These are phyloP conservation scores for Trichoderma aggressivum DNA, from an alignment of 2,329 filamentous ascomycete species.

Conservation along the genomic window DNA sequence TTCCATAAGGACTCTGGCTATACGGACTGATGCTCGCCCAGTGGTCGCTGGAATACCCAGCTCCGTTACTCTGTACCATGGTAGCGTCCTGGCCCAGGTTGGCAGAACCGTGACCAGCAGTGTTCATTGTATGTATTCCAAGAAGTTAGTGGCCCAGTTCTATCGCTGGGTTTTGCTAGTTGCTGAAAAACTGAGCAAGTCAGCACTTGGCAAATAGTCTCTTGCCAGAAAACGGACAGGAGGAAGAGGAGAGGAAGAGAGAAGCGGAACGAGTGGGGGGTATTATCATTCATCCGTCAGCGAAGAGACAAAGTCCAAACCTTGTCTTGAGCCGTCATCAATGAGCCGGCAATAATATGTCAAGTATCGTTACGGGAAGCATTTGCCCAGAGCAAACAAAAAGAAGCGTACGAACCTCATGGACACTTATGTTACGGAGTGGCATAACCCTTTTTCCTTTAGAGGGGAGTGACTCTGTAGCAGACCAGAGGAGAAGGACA, in stretches of 20 bases:
- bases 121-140: conserved; percentile 33
- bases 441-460: conserved; percentile 7
- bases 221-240: background rate
- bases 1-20: conserved; percentile 53
- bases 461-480: background rate
- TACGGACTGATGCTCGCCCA: conserved; percentile 61
- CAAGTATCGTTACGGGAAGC: background rate
- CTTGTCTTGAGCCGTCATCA: conserved; percentile 12
- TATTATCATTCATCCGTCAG: conserved; percentile 14
- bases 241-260: background rate
- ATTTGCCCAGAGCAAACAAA: background rate
- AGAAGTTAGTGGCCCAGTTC: conserved; percentile 12
- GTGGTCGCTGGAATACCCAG: conserved; percentile 41
- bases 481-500: conserved; percentile 5
- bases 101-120: conserved; percentile 30
- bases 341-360: background rate
- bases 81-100: conserved; percentile 32
- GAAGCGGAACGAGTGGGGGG: conserved; percentile 7
- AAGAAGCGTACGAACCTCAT: conserved; percentile 19
- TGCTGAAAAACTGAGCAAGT: conserved; percentile 14
- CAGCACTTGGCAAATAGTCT: conserved; percentile 15
- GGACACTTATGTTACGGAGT: background rate
- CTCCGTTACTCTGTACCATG: conserved; percentile 32
- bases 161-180: conserved; percentile 13
- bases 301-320: conserved; percentile 13